phyloP scores from a whole-genome alignment of 2,329 filamentous ascomycete genomes.

The Calonectria fujianensis region DNA sequence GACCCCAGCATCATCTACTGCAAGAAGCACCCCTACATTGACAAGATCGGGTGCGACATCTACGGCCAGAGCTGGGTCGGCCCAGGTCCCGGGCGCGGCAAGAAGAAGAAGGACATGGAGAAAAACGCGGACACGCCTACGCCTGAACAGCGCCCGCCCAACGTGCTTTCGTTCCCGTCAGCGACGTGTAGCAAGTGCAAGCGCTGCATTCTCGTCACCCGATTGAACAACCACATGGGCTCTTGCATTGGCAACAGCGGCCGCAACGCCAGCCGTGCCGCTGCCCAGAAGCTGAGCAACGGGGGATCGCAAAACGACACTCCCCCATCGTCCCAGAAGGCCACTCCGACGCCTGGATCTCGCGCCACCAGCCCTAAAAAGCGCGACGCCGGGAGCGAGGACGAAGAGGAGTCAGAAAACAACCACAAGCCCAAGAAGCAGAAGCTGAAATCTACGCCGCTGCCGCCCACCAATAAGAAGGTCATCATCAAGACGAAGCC shows the following conservation, averaged over 20 bases:
- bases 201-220: conserved; percentile 78
- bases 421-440: conserved; percentile 76
- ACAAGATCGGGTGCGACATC: conserved; percentile 85
- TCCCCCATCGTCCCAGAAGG: conserved; percentile 78
- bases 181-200: conserved; percentile 82
- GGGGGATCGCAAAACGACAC: conserved; percentile 74
- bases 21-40: conserved; percentile 86
- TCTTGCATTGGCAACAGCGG: conserved; percentile 81
- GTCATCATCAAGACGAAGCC: conserved; percentile 73
- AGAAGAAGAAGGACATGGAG: conserved; percentile 87
- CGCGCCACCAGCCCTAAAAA: conserved; percentile 74
- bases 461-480: conserved; percentile 67
- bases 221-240: conserved; percentile 81
- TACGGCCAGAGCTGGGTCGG: conserved; percentile 89
- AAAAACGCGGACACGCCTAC: conserved; percentile 72
- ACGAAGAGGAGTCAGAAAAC: conserved; percentile 72
- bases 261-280: conserved; percentile 76
- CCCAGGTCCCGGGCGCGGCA: conserved; percentile 81
- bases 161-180: conserved; percentile 79
- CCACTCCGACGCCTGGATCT: conserved; percentile 74
- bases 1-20: conserved; percentile 84
- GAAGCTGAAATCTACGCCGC: conserved; percentile 68
- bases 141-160: conserved; percentile 74
- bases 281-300: conserved; percentile 78
- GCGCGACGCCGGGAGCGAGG: conserved; percentile 71